Conservation (phyloP, 2,329 filamentous ascomycete genomes). For the Mycogone perniciosa region DNA sequence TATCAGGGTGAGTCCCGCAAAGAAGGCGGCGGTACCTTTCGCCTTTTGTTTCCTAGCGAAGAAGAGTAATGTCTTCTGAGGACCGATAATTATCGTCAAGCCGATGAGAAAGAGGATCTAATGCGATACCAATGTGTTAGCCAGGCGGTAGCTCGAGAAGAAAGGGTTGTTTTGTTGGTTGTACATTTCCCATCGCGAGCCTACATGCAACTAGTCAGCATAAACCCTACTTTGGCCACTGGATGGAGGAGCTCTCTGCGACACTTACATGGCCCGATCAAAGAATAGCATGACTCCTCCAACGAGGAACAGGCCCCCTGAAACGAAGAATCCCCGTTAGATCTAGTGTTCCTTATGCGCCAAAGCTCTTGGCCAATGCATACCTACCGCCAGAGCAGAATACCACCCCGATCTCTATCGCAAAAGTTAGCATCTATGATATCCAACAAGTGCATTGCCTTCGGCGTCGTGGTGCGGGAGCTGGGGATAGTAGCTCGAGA, state of each 20-base stretch:
- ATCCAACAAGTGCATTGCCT: not conserved
- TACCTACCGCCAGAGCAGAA: constrained; percentile 95
- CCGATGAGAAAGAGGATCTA: constrained; percentile 97
- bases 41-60: constrained; percentile 91
- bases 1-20: constrained; percentile 75
- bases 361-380: constrained; percentile 17
- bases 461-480: not conserved
- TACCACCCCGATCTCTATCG: constrained; percentile 86
- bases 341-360: constrained; percentile 15
- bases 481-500: not conserved
- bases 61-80: constrained; percentile 85
- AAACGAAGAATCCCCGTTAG: constrained; percentile 8
- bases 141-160: constrained; percentile 12
- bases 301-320: constrained; percentile 90
- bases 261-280: constrained; percentile 79
- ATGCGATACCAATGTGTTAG: constrained; percentile 5
- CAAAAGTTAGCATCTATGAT: constrained; percentile 24
- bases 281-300: constrained; percentile 96
- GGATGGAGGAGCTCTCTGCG: not conserved
- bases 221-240: not conserved
- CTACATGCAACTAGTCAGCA: constrained; percentile 34
- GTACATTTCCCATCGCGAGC: constrained; percentile 95
- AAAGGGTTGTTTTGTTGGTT: constrained; percentile 19
- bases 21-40: constrained; percentile 85
- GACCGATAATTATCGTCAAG: constrained; percentile 90